Conservation (phyloP, 495 filamentous ascomycete genomes). For the Podospora pseudoanserina region DNA sequence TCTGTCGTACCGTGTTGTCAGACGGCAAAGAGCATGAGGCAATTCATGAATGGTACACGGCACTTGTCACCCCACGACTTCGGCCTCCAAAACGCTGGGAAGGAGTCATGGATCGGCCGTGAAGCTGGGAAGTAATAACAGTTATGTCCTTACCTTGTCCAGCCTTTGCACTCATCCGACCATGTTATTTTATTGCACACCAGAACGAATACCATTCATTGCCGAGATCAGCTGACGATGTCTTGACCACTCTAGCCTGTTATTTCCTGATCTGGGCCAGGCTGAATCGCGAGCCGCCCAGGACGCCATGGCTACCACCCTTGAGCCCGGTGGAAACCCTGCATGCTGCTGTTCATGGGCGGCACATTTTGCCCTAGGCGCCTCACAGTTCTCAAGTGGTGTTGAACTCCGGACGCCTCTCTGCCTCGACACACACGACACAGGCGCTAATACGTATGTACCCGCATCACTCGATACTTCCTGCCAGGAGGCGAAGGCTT, state of each 20-base stretch:
- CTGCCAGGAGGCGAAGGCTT: neutral
- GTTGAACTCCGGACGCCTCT: neutral
- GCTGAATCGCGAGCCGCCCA: neutral
- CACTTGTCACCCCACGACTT: neutral
- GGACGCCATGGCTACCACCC: neutral
- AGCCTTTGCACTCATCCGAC: neutral
- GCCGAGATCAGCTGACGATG: neutral
- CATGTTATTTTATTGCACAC: neutral
- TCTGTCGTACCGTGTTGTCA: neutral
- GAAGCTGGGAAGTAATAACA: neutral
- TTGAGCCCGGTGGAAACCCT: neutral
- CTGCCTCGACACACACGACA: neutral
- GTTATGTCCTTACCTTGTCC: neutral
- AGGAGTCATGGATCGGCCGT: neutral
- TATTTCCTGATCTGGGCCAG: neutral
- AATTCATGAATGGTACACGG: neutral
- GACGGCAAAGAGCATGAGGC: neutral
- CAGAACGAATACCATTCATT: neutral
- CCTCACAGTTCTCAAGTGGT: neutral
- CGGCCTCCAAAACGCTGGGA: neutral
- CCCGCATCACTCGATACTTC: neutral
- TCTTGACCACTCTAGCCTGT: too few species aligned
- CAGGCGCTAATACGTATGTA: neutral
- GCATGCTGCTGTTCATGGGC: neutral
- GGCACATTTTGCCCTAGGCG: neutral